Evolutionary conservation across 805 yeast genomes (phyloP), one percentile per base, ranked within the genome.

Genomic region (Starmerella vaccinii): DNA sequence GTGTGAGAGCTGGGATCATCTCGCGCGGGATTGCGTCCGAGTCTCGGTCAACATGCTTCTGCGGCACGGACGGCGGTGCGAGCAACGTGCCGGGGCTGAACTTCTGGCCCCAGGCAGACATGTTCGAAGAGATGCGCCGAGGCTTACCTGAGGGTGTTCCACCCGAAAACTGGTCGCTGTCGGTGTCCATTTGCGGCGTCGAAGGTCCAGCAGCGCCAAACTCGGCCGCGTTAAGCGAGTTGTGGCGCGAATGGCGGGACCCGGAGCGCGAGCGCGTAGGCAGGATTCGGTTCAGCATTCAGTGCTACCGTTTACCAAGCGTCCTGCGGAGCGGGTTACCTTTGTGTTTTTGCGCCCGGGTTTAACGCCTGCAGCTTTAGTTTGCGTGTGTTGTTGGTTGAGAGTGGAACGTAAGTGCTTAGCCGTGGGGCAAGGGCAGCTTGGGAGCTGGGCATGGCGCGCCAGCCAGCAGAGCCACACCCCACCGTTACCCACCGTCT

Each of bases 1-100:
- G 71, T 19, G 85, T 80, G 34, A 85, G 75, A 10, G 84, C 74
- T 0, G 95, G 94, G 15, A 78, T 66, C 61, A 86, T 70, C 61
- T 84, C 90, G 15, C 77, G 76, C 0, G 88, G 84, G 16, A 71
- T 62, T 47, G 60, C 62, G 50, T 65, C 50, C 29, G 50, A 35
- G 18, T 38, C 47, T 21, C 23, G 34, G 19, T 43, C 46, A 26
- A 22, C 30, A 16, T 22, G 27, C 12, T 27, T 37, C 15, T 29
- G 16, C 18, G 47, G 44, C 4, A 51, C 32, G 4, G 40, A 37
- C 12, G 57, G 54, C 26, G 48, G 19, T 12, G 54, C 51, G 8
- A 53, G 47, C 45, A 50, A n/a, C 16, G 51, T n/a, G 32, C 40
- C 38, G n/a, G 45, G 45, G 19, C 45, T 41, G 15, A 41, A 24